Evolutionary conservation across 768 basidiomycete species (phyloP), one percentile per base, ranked within the genome.

Genomic region (Leucogyrophana mollusca): DNA sequence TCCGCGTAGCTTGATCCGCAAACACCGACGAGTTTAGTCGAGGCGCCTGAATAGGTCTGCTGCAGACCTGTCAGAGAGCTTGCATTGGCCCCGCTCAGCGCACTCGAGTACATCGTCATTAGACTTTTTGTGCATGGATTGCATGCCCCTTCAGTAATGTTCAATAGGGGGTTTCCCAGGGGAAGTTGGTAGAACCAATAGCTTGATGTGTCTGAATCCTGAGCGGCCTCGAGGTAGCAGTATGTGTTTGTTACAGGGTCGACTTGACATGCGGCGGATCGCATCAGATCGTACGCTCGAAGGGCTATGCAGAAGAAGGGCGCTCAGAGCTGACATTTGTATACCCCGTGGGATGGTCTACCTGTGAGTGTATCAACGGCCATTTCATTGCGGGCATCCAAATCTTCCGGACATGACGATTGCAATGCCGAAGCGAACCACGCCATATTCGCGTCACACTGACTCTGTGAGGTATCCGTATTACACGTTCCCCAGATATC

Each of bases 401-500:
- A 58, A 54, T 93, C 91, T 14, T 61, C 51, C 20, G 67, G 64
- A 56, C 90, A 93, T 1, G 72, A 65, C 1, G 60, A 56, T 52
- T 73, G 62, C 13, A 90, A 61, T 24, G 65, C 53, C 1, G 64
- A 57, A 2, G 78, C 76, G 59, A 85, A 87, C 73, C 77, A 79
- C 5, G 56, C 72, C 82, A 94, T 89, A 52, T 85, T 87, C 22
- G 66, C 52, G n/a, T 65, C 54, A 55, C 90, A 94, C 49, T 83
- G 74, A 18, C 65, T 70, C 11, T 67, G 59, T 2, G 61, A 57
- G 1, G 64, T 56, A 13, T 60, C 65, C 5, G 87, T 87, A 54
- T 90, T 84, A 63, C 91, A 94, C 0, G 85, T 89, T 2, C 87
- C 87, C 83, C 87, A 89, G 6, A 92, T 58, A 40, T 90, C 70